Percentiles rank a stretch among this genome's conserved stretches.
Evolutionary conservation across 768 basidiomycete species (phyloP).

Genomic region (Lentinula lateritia): DNA sequence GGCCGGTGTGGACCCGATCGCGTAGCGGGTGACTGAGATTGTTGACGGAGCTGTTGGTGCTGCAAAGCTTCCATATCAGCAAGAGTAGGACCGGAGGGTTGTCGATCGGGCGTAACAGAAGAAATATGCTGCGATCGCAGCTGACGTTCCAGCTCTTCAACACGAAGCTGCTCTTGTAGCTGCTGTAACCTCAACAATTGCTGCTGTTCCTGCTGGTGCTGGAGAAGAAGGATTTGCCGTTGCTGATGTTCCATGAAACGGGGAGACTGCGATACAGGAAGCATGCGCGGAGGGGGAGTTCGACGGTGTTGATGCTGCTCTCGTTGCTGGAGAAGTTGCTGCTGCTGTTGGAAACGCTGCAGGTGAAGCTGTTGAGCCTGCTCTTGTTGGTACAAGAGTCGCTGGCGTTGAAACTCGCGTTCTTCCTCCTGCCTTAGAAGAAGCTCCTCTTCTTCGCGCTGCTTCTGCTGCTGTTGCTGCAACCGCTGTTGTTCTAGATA

Average conservation of each 20-base stretch:
- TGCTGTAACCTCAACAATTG: constrained; percentile 54
- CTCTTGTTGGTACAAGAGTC: constrained; percentile 44
- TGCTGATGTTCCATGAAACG: constrained; percentile 74
- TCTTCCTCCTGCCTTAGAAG: constrained; percentile 29
- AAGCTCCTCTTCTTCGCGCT: constrained; percentile 25
- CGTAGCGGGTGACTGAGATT: constrained; percentile 39
- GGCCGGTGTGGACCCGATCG: constrained; percentile 22
- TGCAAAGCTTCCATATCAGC: constrained; percentile 45
- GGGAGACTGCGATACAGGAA: constrained; percentile 71
- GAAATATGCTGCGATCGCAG: constrained; percentile 49
- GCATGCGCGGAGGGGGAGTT: constrained; percentile 72
- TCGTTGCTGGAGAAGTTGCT: constrained; percentile 33
- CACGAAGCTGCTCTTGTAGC: constrained; percentile 56
- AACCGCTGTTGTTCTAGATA: constrained; percentile 19
- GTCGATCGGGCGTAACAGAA: constrained; percentile 40
- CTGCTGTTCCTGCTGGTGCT: constrained; percentile 63
- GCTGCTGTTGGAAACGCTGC: constrained; percentile 44
- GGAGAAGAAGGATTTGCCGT: constrained; percentile 61
- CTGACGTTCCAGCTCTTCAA: constrained; percentile 65
- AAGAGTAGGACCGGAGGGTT: constrained; percentile 38
- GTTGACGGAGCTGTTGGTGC: constrained; percentile 36
- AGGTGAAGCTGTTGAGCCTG: constrained; percentile 31
- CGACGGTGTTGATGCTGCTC: constrained; percentile 40
- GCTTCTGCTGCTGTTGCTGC: constrained; percentile 25
- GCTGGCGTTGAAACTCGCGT: constrained; percentile 31